These are phyloP conservation scores for Gastrolobium bilobum DNA, from an alignment of 306 rosid species.

Conservation along the genomic window DNA sequence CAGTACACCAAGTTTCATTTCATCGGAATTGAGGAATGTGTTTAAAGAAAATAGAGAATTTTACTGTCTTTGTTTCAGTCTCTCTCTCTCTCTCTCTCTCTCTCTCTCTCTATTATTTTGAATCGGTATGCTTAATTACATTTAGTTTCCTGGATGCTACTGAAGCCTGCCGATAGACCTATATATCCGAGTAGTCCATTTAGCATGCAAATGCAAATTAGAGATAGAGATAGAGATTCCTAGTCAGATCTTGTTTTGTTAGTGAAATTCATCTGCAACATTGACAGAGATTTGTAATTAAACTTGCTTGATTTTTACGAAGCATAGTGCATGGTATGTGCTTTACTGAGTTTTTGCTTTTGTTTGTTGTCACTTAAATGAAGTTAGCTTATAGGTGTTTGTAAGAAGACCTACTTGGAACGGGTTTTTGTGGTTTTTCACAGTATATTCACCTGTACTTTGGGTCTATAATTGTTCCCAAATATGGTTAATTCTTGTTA, in stretches of 20 bases:
- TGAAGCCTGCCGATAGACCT: background rate
- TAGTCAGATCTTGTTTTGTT: background rate
- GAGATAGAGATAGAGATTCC: constrained; percentile 15
- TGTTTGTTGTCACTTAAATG: background rate
- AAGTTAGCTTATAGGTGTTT: constrained; percentile 42
- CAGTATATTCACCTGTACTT: background rate
- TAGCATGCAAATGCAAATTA: constrained; percentile 2
- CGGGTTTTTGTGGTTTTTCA: background rate
- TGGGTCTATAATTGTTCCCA: background rate
- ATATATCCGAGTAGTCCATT: background rate
- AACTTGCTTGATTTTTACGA: background rate
- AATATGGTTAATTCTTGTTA: background rate
- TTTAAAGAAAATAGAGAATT: background rate
- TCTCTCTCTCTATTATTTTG: background rate
- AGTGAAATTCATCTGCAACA: background rate
- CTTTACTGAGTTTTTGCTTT: background rate
- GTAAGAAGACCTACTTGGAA: constrained; percentile 17
- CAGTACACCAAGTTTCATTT: background rate
- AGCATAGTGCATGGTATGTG: background rate
- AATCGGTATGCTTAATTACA: background rate
- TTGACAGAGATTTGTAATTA: background rate
- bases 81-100: background rate
- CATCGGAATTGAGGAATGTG: background rate
- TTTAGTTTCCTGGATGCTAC: background rate
- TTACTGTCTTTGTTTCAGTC: too few species aligned